Evolutionary conservation across 192 early-diverging fungal genomes (phyloP).

Genomic region (Dissophora globulifera): DNA sequence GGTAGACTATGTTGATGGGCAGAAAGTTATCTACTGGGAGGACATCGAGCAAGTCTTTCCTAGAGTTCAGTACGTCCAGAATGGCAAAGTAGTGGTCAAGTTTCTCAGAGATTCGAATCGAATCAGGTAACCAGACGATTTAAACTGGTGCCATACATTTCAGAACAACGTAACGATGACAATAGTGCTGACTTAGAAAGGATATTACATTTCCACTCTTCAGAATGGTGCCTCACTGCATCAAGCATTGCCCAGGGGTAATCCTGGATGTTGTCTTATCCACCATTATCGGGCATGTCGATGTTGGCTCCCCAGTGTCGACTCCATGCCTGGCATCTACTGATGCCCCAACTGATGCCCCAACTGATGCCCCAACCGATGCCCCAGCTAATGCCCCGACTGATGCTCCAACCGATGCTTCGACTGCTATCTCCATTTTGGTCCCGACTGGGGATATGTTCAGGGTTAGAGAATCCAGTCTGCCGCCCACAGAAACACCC

Average conservation of each 20-base stretch:
- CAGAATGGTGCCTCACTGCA: conserved; percentile 10
- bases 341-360: too few species aligned
- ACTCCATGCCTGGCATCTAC: too few species aligned
- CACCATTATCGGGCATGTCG: not conserved
- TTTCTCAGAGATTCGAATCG: too few species aligned
- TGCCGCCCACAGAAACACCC: not conserved
- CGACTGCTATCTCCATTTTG: not conserved
- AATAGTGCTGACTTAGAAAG: not conserved
- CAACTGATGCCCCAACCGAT: not conserved
- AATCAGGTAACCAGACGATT: too few species aligned
- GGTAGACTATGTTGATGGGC: not conserved
- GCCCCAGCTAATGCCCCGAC: not conserved
- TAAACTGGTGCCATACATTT: too few species aligned
- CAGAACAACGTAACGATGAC: not conserved
- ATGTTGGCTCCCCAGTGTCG: not conserved
- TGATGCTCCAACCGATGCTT: not conserved
- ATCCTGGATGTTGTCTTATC: conserved; percentile 18
- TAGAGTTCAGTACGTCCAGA: not conserved
- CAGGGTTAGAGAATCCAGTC: not conserved
- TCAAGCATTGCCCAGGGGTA: conserved; percentile 14
- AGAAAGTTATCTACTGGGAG: conserved; percentile 22
- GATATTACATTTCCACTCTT: too few species aligned
- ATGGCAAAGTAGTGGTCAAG: not conserved
- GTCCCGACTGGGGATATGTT: not conserved
- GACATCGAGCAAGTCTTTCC: conserved; percentile 30